These are phyloP conservation scores for Papiliotrema nemorosa DNA, from an alignment of 1,284 basidiomycete species.

Conservation along the genomic window DNA sequence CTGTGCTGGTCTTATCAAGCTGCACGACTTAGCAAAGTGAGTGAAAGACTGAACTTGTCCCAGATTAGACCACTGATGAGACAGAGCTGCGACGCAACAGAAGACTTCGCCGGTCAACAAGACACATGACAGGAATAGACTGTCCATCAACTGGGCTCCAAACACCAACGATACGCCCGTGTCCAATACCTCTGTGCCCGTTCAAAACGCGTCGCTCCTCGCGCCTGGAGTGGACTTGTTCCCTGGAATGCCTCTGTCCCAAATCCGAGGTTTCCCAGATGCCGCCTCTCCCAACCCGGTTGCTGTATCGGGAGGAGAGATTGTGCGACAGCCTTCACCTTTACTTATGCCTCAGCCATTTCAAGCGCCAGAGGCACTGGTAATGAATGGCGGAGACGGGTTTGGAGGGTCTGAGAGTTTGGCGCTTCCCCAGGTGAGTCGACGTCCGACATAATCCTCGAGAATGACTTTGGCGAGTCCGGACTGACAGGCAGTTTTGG, in stretches of 20 bases:
- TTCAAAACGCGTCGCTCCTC: neutral
- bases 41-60: slow-evolving; percentile 8
- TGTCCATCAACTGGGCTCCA: slow-evolving; percentile 2
- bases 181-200: neutral
- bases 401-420: slow-evolving; percentile 26
- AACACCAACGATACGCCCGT: neutral
- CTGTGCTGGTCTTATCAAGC: slow-evolving; percentile 40
- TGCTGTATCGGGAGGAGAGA: neutral
- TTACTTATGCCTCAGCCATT: slow-evolving; percentile 6
- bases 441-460: too few relatives aligned
- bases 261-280: slow-evolving; percentile 13
- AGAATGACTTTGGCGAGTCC: too few relatives aligned
- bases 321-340: neutral
- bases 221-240: neutral
- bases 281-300: slow-evolving; percentile 1
- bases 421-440: slow-evolving; percentile 27
- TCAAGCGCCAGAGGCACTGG: slow-evolving; percentile 4
- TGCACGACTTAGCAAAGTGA: slow-evolving; percentile 41
- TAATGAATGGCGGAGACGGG: slow-evolving; percentile 8
- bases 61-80: neutral
- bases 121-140: neutral
- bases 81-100: slow-evolving; percentile 4
- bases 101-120: neutral
- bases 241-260: slow-evolving; percentile 13
- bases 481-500: slow-evolving; percentile 30